A percentile compares a stretch with the other conserved stretches of the same genome.
Conservation (phyloP, 148 eudicot species). For the Talinum fruticosum region DNA sequence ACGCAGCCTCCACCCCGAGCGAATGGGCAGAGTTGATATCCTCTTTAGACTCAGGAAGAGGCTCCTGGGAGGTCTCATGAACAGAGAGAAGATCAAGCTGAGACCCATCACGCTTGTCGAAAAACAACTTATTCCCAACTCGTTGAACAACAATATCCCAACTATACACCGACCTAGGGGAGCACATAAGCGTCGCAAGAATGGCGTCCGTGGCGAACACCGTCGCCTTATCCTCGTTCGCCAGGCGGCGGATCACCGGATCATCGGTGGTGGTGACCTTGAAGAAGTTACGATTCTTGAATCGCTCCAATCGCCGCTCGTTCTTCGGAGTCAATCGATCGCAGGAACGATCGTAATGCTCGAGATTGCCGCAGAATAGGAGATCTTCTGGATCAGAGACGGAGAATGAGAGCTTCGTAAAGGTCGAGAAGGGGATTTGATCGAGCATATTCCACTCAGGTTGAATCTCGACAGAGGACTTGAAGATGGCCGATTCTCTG, state of each 20-base stretch:
- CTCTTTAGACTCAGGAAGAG: constrained; percentile 79
- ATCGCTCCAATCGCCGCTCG: constrained; percentile 64
- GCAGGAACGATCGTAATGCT: constrained; percentile 56
- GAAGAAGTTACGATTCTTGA: constrained; percentile 81
- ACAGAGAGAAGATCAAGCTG: constrained; percentile 71
- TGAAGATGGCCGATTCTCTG: constrained; percentile 77
- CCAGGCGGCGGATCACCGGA: constrained; percentile 73
- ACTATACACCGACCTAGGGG: constrained; percentile 78
- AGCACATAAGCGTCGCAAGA: constrained; percentile 74
- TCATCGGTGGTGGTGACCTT: constrained; percentile 93
- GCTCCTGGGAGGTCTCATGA: constrained; percentile 91
- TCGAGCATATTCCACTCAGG: constrained; percentile 99
- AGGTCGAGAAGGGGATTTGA: constrained; percentile 87
- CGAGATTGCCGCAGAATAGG: constrained; percentile 62
- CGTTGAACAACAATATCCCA: constrained; percentile 95
- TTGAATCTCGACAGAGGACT: constrained; percentile 85
- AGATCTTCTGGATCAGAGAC: constrained; percentile 89
- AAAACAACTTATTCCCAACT: constrained; percentile 87
- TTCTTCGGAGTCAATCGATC: constrained; percentile 76
- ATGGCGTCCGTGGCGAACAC: constrained; percentile 88
- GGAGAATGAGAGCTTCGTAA: constrained; percentile 60
- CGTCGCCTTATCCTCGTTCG: constrained; percentile 92
- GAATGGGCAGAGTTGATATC: constrained; percentile 85
- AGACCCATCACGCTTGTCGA: constrained; percentile 89
- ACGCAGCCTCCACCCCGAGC: constrained; percentile 81